Percentiles rank a stretch among this genome's conserved stretches.
Conservation (phyloP, 345 rosid genomes). For the Aquilaria malaccensis region DNA sequence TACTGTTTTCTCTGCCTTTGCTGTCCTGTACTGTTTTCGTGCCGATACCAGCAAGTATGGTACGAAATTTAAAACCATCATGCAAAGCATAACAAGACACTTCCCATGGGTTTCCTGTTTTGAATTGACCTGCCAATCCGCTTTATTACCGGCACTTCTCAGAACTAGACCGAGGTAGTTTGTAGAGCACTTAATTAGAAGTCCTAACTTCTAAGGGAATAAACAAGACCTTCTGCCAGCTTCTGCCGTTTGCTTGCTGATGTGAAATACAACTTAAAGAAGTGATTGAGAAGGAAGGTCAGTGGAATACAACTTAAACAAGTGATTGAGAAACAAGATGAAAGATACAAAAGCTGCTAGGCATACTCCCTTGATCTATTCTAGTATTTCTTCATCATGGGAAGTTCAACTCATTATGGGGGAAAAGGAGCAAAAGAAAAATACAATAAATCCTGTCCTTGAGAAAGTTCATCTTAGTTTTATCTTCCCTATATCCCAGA, state of each 20-base stretch:
- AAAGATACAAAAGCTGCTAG: background rate
- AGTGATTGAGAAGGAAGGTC: background rate
- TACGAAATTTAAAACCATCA: too few relatives aligned
- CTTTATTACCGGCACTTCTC: too few relatives aligned
- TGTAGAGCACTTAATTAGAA: too few relatives aligned
- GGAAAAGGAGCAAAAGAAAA: too few relatives aligned
- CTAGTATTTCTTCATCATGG: background rate
- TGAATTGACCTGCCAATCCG: too few relatives aligned
- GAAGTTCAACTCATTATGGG: slow-evolving; percentile 2
- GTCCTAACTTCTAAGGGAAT: background rate
- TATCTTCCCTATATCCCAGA: slow-evolving; percentile 18
- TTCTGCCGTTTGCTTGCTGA: background rate
- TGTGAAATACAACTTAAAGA: background rate
- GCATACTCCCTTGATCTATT: background rate
- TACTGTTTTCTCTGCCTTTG: too few relatives aligned
- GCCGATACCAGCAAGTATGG: too few relatives aligned
- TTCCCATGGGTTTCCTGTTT: too few relatives aligned
- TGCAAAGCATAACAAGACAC: too few relatives aligned
- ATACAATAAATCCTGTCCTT: background rate
- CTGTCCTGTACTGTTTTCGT: too few relatives aligned
- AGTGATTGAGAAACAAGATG: background rate
- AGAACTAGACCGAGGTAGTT: too few relatives aligned
- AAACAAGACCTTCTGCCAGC: background rate
- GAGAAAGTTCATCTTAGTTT: slow-evolving; percentile 2
- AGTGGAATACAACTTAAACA: background rate